These are phyloP conservation scores for Chlorella sp. DNA, from an alignment of 139 green algal species.

Conservation along the genomic window DNA sequence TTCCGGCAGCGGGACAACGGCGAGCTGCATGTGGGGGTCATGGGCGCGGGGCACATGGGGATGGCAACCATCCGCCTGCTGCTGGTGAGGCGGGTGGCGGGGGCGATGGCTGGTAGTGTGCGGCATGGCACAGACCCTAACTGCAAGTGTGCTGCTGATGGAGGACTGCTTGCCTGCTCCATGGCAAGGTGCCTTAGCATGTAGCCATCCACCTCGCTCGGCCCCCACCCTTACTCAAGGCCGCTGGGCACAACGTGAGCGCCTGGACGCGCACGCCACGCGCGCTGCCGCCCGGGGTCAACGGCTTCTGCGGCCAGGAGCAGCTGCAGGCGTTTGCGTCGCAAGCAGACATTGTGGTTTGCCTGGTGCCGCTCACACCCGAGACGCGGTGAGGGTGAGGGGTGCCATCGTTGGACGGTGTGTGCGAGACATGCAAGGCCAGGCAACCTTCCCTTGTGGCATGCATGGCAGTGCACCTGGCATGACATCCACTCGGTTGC, in stretches of 20 bases:
- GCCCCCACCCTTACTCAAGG: too few species aligned
- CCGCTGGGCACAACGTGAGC: constrained; percentile 52
- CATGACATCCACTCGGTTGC: neutral
- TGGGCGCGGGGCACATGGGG: constrained; percentile 30
- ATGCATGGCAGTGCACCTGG: too few species aligned
- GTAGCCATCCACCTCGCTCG: too few species aligned
- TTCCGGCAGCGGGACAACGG: constrained; percentile 22
- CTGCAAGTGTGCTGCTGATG: too few species aligned
- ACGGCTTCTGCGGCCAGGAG: constrained; percentile 36
- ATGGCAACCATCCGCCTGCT: too few species aligned
- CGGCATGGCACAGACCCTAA: too few species aligned
- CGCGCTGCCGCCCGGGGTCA: neutral
- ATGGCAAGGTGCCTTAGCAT: too few species aligned
- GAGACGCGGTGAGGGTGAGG: constrained; percentile 51
- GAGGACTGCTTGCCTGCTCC: too few species aligned
- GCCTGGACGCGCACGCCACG: constrained; percentile 43
- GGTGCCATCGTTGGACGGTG: too few species aligned
- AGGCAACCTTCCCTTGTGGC: too few species aligned
- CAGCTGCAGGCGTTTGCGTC: constrained; percentile 50
- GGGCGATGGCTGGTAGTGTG: too few species aligned
- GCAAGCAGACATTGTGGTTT: constrained; percentile 54
- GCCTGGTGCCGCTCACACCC: constrained; percentile 59
- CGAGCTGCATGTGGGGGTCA: constrained; percentile 22
- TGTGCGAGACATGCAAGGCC: too few species aligned
- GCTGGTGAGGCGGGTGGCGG: neutral